A percentile compares a stretch with the other conserved stretches of the same genome.
These are phyloP conservation scores for Tricholoma hemisulphureum DNA, from an alignment of 768 basidiomycete species.

Conservation along the genomic window DNA sequence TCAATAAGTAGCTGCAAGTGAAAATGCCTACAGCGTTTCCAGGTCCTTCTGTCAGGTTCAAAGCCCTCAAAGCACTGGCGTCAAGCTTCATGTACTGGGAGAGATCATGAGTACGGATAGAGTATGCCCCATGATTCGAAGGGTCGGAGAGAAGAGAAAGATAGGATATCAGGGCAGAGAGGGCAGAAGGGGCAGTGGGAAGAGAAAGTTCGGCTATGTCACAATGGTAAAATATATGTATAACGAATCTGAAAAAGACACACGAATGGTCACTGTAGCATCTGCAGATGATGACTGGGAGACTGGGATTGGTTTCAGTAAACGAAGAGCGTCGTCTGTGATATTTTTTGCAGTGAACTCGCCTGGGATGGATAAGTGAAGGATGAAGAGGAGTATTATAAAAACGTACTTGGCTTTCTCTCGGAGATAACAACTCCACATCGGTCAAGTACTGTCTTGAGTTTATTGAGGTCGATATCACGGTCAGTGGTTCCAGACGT, in stretches of 20 bases:
- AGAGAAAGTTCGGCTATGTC: slow-evolving; percentile 73
- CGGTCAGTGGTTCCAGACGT: slow-evolving; percentile 69
- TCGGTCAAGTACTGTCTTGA: slow-evolving; percentile 82
- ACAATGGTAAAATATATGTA: not conserved
- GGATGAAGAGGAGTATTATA: not conserved
- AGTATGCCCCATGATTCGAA: slow-evolving; percentile 77
- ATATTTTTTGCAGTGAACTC: slow-evolving; percentile 83
- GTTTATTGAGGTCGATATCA: slow-evolving; percentile 85
- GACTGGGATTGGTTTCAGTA: slow-evolving; percentile 50
- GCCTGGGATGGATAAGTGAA: slow-evolving; percentile 40
- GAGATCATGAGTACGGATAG: slow-evolving; percentile 83
- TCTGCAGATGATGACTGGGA: slow-evolving; percentile 46
- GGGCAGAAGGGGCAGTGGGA: slow-evolving; percentile 73
- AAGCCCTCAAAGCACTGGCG: slow-evolving; percentile 87
- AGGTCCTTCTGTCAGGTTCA: slow-evolving; percentile 78
- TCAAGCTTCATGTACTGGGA: slow-evolving; percentile 95
- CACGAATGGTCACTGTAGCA: slow-evolving; percentile 53
- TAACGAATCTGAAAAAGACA: slow-evolving; percentile 20
- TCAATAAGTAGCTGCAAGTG: not conserved
- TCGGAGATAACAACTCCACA: slow-evolving; percentile 91
- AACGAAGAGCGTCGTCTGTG: slow-evolving; percentile 72
- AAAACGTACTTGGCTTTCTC: slow-evolving; percentile 71
- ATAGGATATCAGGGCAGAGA: slow-evolving; percentile 81
- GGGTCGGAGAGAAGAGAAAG: slow-evolving; percentile 76
- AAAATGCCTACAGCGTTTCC: slow-evolving; percentile 46